Evolutionary conservation across 768 basidiomycete species (phyloP), one percentile per base, ranked within the genome.

Genomic region (Termitomyces sp.): DNA sequence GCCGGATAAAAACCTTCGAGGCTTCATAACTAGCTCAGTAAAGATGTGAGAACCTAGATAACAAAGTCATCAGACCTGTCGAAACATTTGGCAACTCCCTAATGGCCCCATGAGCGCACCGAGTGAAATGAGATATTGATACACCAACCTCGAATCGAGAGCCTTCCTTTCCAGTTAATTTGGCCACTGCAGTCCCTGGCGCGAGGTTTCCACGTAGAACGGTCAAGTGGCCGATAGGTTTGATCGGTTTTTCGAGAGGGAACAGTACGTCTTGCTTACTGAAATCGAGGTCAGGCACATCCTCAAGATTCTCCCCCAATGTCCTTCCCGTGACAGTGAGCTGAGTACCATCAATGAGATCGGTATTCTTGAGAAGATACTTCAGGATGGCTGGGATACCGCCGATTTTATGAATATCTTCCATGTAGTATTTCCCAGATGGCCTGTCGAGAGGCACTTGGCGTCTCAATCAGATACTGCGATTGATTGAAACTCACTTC

Each of bases 151-250:
- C 88, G 62, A 97, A 97, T 22, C 74, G 78, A 52, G 84, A 70
- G 5, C 94, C 94, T 72, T 97, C 94, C 72, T 95, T 94, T 15
- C 94, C 94, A 6, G 94, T 96, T 60, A 97, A 76, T 73, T 98
- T 98, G 16, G 93, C 92, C 20, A 98, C 94, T 29, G 92, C 88
- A 1, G 87, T 86, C 50, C 81, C 90, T 0, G 94, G 94, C 3
- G 90, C 87, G 44, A 98, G 76, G 71, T 90, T 94, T n/a, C 94
- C 94, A 52, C 86, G 81, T 60, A 98, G 72, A 65, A 98, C 93
- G 13, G 86, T 86, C 64, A 97, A 72, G 72, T 96, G 94, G 1
- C 94, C 94, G 3, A 87, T 93, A 24, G 76, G 66, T 69, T 97
- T 96, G 73, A 97, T 88, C 10, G 94, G 92, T 66, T 92, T 81